These are phyloP conservation scores for Thelephora aurantiotincta DNA, from an alignment of 768 basidiomycete genomes.

Conservation along the genomic window DNA sequence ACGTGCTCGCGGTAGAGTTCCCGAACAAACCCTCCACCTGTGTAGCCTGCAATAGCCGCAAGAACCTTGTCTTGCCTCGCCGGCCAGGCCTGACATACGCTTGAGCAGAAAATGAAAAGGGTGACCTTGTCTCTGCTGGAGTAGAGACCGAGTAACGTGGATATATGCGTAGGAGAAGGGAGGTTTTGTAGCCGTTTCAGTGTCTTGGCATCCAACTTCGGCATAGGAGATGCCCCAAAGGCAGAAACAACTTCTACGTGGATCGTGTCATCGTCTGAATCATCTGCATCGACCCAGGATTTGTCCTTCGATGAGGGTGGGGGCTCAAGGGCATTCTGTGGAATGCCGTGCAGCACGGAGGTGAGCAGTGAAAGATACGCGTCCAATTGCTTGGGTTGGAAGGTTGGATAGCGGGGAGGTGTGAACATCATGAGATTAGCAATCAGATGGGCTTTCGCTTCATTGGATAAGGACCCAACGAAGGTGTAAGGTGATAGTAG, in stretches of 20 bases:
- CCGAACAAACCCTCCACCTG: slow-evolving; percentile 50
- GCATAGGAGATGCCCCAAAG: slow-evolving; percentile 20
- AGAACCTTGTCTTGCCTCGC: slow-evolving; percentile 42
- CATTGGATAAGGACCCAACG: slow-evolving; percentile 6
- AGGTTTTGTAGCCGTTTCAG: slow-evolving; percentile 49
- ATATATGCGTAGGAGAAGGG: slow-evolving; percentile 36
- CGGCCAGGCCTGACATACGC: slow-evolving; percentile 49
- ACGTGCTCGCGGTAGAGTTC: slow-evolving; percentile 65
- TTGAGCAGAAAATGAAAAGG: slow-evolving; percentile 43
- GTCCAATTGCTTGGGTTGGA: slow-evolving; percentile 30
- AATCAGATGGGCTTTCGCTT: slow-evolving; percentile 42
- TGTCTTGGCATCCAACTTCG: slow-evolving; percentile 42
- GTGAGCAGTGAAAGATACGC: slow-evolving; percentile 42
- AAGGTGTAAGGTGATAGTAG: slow-evolving; percentile 16
- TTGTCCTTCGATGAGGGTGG: slow-evolving; percentile 10
- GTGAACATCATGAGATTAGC: slow-evolving; percentile 61
- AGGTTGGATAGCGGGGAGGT: slow-evolving; percentile 40
- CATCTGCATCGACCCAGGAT: slow-evolving; percentile 10
- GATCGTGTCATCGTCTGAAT: slow-evolving; percentile 17
- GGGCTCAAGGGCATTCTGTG: slow-evolving; percentile 37
- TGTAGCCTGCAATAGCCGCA: slow-evolving; percentile 32
- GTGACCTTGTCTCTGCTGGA: slow-evolving; percentile 20
- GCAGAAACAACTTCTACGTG: slow-evolving; percentile 24
- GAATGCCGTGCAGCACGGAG: slow-evolving; percentile 36
- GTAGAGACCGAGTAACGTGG: slow-evolving; percentile 26